Conservation (phyloP, 208 protist species). For the Acanthamoeba healyi region DNA sequence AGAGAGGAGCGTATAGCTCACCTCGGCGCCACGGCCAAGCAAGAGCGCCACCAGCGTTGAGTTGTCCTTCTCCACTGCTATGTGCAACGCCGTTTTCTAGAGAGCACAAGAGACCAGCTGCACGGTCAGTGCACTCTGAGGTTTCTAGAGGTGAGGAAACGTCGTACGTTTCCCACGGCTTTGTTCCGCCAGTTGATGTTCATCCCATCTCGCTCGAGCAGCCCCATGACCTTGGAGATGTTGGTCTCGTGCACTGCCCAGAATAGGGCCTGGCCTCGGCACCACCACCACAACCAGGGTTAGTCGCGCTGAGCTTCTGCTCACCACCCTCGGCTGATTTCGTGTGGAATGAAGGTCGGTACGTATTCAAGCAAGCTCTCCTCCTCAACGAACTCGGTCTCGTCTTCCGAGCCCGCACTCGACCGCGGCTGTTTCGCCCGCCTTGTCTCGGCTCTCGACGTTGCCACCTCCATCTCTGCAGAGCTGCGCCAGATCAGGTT, state of each 20-base stretch:
- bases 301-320: no score
- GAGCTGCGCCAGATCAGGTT: no score
- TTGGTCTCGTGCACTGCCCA: constrained; percentile 54
- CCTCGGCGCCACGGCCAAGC: constrained; percentile 59
- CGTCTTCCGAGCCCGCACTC: neutral
- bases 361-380: constrained; percentile 42
- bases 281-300: neutral
- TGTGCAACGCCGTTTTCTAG: constrained; percentile 61
- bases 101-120: neutral
- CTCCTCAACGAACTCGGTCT: constrained; percentile 12
- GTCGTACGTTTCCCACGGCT: constrained; percentile 41
- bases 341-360: neutral
- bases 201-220: constrained; percentile 43
- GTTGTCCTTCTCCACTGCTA: constrained; percentile 68
- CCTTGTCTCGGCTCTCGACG: neutral
- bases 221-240: constrained; percentile 63
- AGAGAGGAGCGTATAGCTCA: neutral
- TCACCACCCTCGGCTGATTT: no score
- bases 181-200: constrained; percentile 70
- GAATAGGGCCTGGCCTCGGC: constrained; percentile 33
- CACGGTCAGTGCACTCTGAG: neutral
- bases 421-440: neutral
- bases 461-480: neutral
- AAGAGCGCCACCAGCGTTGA: constrained; percentile 38
- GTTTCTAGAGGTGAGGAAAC: neutral